These are phyloP conservation scores for Suhomyces taliae DNA, from an alignment of 1,139 yeast genomes.

Conservation along the genomic window DNA sequence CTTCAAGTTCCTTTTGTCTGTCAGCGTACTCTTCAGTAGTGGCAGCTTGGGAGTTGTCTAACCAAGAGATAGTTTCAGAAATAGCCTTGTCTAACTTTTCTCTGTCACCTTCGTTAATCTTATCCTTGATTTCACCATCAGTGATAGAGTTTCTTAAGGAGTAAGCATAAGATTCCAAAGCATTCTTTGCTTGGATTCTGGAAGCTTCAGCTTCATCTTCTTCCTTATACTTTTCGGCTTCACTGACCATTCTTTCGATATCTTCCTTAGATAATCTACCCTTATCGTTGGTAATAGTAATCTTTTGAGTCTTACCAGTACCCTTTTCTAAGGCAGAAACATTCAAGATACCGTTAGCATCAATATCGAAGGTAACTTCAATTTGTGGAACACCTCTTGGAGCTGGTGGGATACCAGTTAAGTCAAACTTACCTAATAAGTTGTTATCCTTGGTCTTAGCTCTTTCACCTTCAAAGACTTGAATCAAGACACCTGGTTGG, in stretches of 20 bases:
- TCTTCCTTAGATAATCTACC: constrained; percentile 30
- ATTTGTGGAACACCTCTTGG: constrained; percentile 53
- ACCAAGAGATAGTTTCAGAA: constrained; percentile 50
- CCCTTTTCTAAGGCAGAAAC: constrained; percentile 49
- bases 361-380: constrained; percentile 47
- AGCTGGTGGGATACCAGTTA: constrained; percentile 49
- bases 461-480: constrained; percentile 51
- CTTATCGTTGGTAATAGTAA: constrained; percentile 60
- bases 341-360: constrained; percentile 50
- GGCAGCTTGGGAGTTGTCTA: constrained; percentile 52
- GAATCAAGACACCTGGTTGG: constrained; percentile 49
- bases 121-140: constrained; percentile 52
- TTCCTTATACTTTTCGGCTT: constrained; percentile 78
- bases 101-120: constrained; percentile 46
- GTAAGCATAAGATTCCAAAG: constrained; percentile 86
- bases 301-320: constrained; percentile 68
- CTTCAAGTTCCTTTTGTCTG: constrained; percentile 66
- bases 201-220: constrained; percentile 82
- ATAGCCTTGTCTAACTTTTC: constrained; percentile 42
- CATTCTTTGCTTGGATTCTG: constrained; percentile 76
- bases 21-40: constrained; percentile 57
- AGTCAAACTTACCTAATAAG: constrained; percentile 47
- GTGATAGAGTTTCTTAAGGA: constrained; percentile 63
- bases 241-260: constrained; percentile 29
- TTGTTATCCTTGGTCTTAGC: constrained; percentile 46